Evolutionary conservation across 2,329 filamentous ascomycete species (phyloP), one percentile per base, ranked within the genome.

Genomic region (Diaporthe eres): DNA sequence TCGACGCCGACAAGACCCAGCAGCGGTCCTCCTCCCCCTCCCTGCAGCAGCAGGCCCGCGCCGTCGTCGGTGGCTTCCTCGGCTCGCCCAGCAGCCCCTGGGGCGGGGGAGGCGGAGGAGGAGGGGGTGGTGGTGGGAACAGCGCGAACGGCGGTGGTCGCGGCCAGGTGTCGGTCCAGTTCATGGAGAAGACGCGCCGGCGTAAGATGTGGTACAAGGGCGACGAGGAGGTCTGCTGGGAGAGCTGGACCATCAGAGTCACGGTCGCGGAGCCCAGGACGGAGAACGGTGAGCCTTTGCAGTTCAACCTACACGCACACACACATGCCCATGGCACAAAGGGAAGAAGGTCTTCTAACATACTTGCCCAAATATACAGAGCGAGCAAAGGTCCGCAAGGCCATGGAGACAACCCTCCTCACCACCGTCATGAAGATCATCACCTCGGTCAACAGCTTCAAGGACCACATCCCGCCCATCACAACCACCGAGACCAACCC

Each of bases 221-320:
- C 34, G 96, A 98, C 79, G 96, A 98, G 83, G 96, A 98, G 84
- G 92, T 98, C 25, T 98, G 95, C 84, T 99, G 97, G 97, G 97
- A 98, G 88, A 92, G 92, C 81, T 99, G 97, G 97, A 95, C 94
- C 60, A 86, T 99, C 79, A 95, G 97, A 84, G 94, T 98, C 70
- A 97, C 95, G n/a, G 92, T 98, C 74, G 95, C 95, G 13, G 95
- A 95, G 80, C 96, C 96, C 42, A 89, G 94, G 81, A 98, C 95
- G 15, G 96, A 98, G 81, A 94, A 92, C 78, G 95, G 95, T 97
- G 86, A 80, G 92, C 82, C 58, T 25, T 65, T 31, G 1, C n/a
- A 10, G 12, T 6, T 74, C 60, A 25, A 10, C 73, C 44, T 31
- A 37, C 31, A 22, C 6, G 47, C 25, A 68, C 65, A 55, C 31